These are phyloP conservation scores for Eudorina sp. DNA, from an alignment of 139 green algal genomes.

Conservation along the genomic window DNA sequence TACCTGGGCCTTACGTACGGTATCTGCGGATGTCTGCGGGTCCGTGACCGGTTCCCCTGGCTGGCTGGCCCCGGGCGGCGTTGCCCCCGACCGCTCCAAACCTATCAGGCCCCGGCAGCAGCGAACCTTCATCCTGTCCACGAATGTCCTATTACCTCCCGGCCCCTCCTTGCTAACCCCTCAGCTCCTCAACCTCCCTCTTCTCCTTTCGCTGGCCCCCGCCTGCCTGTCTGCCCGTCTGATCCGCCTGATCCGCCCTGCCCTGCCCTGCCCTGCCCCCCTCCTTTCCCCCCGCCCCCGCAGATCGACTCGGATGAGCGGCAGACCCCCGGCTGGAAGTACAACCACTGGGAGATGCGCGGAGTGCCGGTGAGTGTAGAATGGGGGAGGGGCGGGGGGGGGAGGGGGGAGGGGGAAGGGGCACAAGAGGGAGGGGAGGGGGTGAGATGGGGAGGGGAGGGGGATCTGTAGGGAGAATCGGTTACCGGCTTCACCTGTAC, in stretches of 20 bases:
- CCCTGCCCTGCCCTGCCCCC: neutral
- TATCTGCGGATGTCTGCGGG: too few relatives aligned
- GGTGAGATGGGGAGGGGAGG: too few relatives aligned
- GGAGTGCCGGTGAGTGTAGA: slow-evolving; percentile 70
- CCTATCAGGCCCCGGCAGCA: too few relatives aligned
- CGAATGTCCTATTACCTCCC: too few relatives aligned
- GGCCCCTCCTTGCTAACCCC: neutral
- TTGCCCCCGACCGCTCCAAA: too few relatives aligned
- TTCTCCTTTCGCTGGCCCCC: too few relatives aligned
- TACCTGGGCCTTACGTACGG: too few relatives aligned
- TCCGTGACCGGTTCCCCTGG: too few relatives aligned
- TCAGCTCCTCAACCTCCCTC: neutral
- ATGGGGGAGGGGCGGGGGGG: neutral
- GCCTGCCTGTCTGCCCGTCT: too few relatives aligned
- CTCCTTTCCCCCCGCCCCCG: neutral
- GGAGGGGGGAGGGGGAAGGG: neutral
- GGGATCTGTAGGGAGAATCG: neutral
- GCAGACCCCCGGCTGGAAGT: slow-evolving; percentile 96
- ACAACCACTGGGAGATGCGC: slow-evolving; percentile 98
- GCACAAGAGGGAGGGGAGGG: neutral
- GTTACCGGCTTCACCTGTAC: neutral
- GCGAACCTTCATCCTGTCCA: too few relatives aligned
- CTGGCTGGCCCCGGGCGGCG: too few relatives aligned
- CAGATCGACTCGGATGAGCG: slow-evolving; percentile 83
- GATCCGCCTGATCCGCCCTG: too few relatives aligned